Evolutionary conservation across 345 rosid genomes (phyloP).

Genomic region (Excoecaria agallocha): DNA sequence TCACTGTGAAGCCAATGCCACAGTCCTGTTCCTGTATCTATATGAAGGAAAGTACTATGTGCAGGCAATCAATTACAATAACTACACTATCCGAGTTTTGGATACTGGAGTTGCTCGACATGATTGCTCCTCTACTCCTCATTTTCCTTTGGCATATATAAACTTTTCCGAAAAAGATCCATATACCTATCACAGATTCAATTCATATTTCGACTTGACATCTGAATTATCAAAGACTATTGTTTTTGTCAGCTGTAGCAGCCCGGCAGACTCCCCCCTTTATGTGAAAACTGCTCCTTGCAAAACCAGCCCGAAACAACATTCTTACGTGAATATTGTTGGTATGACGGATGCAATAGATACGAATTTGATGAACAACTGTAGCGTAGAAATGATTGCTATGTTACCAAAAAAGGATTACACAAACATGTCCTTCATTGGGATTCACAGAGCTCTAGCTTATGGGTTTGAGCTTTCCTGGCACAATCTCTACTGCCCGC

Average conservation of each 20-base stretch:
- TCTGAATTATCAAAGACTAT: background rate
- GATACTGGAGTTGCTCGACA: background rate
- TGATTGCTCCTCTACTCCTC: constrained; percentile 2
- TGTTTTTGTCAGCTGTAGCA: background rate
- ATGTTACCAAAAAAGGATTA: background rate
- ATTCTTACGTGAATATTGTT: background rate
- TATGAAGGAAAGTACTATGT: background rate
- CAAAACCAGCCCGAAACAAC: background rate
- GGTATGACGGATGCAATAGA: background rate
- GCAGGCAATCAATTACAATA: constrained; percentile 2
- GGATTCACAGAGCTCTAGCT: background rate
- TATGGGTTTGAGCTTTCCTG: constrained; percentile 15
- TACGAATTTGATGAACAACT: constrained; percentile 2
- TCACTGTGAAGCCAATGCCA: background rate
- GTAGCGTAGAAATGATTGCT: background rate
- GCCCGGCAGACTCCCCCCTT: background rate
- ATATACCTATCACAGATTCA: no score
- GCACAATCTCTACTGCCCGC: background rate
- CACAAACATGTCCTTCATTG: background rate
- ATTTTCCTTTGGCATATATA: background rate
- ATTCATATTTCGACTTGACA: no score
- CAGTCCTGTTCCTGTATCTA: background rate
- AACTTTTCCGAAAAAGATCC: background rate
- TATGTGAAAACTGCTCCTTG: background rate
- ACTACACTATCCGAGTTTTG: background rate